These are phyloP conservation scores for Verbascum thapsus DNA, from an alignment of 257 asterid genomes.

Conservation along the genomic window DNA sequence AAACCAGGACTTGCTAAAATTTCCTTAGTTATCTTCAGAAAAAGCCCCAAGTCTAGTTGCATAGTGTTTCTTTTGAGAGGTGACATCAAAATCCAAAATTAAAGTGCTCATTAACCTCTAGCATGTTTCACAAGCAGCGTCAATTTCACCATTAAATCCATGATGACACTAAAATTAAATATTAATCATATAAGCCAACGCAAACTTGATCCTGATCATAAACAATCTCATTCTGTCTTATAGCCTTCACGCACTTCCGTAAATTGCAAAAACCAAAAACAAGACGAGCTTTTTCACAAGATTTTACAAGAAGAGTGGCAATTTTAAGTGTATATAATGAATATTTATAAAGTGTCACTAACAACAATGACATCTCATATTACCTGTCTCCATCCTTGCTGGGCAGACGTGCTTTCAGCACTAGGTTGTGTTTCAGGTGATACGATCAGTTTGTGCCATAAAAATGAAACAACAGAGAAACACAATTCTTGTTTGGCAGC, in stretches of 20 bases:
- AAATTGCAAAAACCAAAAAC: too few relatives aligned
- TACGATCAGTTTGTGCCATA: conserved; percentile 77
- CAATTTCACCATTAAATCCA: not conserved
- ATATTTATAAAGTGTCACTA: conserved; percentile 11
- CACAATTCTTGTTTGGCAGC: conserved; percentile 76
- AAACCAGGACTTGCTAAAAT: not conserved
- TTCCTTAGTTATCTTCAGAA: not conserved
- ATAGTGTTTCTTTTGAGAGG: not conserved
- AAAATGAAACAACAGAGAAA: conserved; percentile 84
- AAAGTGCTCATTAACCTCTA: too few relatives aligned
- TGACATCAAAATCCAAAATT: not conserved
- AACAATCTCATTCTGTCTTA: too few relatives aligned
- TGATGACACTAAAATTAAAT: too few relatives aligned
- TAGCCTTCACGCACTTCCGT: too few relatives aligned
- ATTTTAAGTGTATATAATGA: not conserved
- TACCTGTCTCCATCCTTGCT: conserved; percentile 98
- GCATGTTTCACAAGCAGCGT: too few relatives aligned
- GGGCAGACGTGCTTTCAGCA: conserved; percentile 81
- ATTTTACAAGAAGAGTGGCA: not conserved
- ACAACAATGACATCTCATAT: not conserved
- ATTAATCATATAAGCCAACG: too few relatives aligned
- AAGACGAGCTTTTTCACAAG: not conserved
- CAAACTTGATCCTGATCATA: too few relatives aligned
- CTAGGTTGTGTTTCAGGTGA: conserved; percentile 83
- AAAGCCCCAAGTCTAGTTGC: conserved; percentile 1